Conservation (phyloP, 2,329 filamentous ascomycete species). For the Cercospora sp. region DNA sequence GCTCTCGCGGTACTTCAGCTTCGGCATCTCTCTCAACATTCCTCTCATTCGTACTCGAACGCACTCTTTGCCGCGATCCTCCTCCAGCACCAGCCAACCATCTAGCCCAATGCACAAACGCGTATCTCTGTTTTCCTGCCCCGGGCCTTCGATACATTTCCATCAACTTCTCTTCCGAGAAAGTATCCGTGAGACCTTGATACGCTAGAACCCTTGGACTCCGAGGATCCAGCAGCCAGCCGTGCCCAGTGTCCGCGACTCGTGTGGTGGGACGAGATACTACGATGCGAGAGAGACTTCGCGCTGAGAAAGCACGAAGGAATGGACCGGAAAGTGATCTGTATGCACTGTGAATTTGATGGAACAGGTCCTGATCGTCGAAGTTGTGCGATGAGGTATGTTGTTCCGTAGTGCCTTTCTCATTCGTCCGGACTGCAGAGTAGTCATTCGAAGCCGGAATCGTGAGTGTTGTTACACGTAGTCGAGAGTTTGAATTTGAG, state of each 20-base stretch:
- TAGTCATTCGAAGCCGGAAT: constrained; percentile 36
- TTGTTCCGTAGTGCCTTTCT: constrained; percentile 20
- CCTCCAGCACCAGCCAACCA: constrained; percentile 31
- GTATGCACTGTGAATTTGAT: constrained; percentile 33
- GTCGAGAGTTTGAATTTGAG: constrained; percentile 27
- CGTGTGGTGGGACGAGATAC: constrained; percentile 31
- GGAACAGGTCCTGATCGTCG: constrained; percentile 40
- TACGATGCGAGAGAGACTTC: constrained; percentile 35
- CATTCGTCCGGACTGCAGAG: constrained; percentile 26
- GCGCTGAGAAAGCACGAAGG: constrained; percentile 36
- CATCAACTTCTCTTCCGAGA: constrained; percentile 44
- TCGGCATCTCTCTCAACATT: constrained; percentile 2
- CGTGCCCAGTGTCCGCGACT: constrained; percentile 33
- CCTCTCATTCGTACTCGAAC: constrained; percentile 1
- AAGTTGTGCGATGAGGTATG: constrained; percentile 27
- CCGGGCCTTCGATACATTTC: constrained; percentile 38
- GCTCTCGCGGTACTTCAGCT: background rate
- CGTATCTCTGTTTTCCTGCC: constrained; percentile 41
- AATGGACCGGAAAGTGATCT: constrained; percentile 28
- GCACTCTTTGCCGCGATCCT: constrained; percentile 21
- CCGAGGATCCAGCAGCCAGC: constrained; percentile 33
- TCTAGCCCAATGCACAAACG: constrained; percentile 48
- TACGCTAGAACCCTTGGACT: constrained; percentile 35
- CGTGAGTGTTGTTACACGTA: constrained; percentile 31
- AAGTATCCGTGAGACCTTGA: constrained; percentile 37